Percentiles rank a stretch among this genome's conserved stretches.
Conservation (phyloP, 2,329 filamentous ascomycete species). For the Cladorrhinum sp. region DNA sequence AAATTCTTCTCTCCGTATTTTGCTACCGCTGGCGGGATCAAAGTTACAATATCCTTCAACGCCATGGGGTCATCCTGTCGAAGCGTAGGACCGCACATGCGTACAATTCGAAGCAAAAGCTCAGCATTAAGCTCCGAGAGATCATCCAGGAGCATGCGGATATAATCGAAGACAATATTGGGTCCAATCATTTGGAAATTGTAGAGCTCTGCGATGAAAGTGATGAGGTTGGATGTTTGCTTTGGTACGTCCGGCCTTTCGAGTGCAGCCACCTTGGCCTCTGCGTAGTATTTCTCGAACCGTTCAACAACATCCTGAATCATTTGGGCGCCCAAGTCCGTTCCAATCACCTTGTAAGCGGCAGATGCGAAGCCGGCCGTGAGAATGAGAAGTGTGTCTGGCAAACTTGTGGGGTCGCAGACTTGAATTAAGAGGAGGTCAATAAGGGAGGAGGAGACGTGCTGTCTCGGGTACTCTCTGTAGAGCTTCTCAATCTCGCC, state of each 20-base stretch:
- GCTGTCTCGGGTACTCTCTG: slow-evolving; percentile 76
- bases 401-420: slow-evolving; percentile 71
- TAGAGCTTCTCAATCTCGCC: slow-evolving; percentile 82
- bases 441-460: slow-evolving; percentile 78
- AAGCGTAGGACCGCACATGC: slow-evolving; percentile 76
- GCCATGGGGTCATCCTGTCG: slow-evolving; percentile 85
- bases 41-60: slow-evolving; percentile 81
- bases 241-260: slow-evolving; percentile 44
- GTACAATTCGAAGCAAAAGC: slow-evolving; percentile 78
- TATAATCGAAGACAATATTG: slow-evolving; percentile 85
- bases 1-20: slow-evolving; percentile 66
- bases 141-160: slow-evolving; percentile 70
- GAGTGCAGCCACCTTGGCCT: slow-evolving; percentile 35
- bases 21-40: slow-evolving; percentile 70
- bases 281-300: slow-evolving; percentile 65
- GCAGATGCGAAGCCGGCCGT: slow-evolving; percentile 87
- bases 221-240: slow-evolving; percentile 72
- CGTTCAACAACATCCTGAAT: slow-evolving; percentile 73
- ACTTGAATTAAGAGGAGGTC: slow-evolving; percentile 77
- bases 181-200: slow-evolving; percentile 85
- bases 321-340: slow-evolving; percentile 85
- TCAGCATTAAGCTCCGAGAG: slow-evolving; percentile 87
- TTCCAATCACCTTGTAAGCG: slow-evolving; percentile 81
- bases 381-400: slow-evolving; percentile 87
- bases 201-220: slow-evolving; percentile 82